Evolutionary conservation across 345 rosid genomes (phyloP), one percentile per base, ranked within the genome.

Genomic region (Draba incana): DNA sequence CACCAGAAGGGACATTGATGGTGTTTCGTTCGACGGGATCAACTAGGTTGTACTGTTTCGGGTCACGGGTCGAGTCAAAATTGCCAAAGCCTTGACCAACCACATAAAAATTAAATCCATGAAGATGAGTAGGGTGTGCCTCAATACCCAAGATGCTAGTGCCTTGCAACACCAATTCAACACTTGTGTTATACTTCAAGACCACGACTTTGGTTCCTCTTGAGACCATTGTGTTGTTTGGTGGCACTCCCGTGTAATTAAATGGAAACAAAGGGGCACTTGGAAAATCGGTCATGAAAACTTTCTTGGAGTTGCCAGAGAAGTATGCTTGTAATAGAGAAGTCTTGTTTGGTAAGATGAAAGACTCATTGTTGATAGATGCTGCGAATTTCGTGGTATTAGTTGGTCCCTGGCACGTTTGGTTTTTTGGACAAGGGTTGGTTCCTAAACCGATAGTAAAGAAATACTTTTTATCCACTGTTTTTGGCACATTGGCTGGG

Each of bases 41-140:
- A 20, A 85, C 78, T 9, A 86, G 79, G 57, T 92, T 89, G 47
- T 64, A 92, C 37, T 74, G 86, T 24, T 68, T 46, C 10, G 91
- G 88, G 50, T 89, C 97, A 20, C 57, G 76, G 8, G 44, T 48
- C 15, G 82, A 82, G 67, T 88, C 72, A 67, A 79, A 86, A 67
- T 88, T 89, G 10, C 98, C 98, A 37, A 82, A 88, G 4, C 92
- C 98, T 66, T 85, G 89, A 10, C 92, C 92, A 20, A 92, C 88
- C 59, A 92, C 81, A 39, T 24, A 89, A 72, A 90, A 86, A 77
- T 85, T 84, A 71, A 45, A 78, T 33, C 98, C 92, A 70, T 92
- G 97, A 27, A 92, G 76, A 69, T 92, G 97, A 4, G 86, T 30
- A 55, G 98, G 98, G 71, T 92, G 98, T 75, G 87, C 86, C 64